Base-by-base conservation (phyloP, 2,329 filamentous ascomycete species). In the Didymella lethalis region DNA sequence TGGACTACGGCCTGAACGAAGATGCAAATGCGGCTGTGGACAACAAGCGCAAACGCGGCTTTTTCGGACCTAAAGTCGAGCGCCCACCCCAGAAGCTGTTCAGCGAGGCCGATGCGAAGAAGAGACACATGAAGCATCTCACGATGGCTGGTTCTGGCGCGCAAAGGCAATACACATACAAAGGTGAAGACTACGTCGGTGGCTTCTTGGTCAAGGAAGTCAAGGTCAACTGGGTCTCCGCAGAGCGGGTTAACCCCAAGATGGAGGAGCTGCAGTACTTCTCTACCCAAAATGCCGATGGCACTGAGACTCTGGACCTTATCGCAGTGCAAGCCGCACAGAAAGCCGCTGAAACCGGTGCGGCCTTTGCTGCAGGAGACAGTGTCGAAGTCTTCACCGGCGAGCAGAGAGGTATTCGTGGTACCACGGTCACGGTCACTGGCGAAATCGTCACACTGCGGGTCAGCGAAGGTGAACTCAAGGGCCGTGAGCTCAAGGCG, bases 181-280 rank as follows among this genome's bases (percentile, higher is more conserved):
- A 92, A 74, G 89, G 89, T 43, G 94, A 99, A 28, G 90, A 92
- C 46, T 99, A 97, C 67, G 86, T 95, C 59, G 92, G 96, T 69
- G 95, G 95, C 2, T 98, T 97, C 79, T 86, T 96, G 60, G 88
- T 97, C 71, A 97, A 96, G 78, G 92, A 96, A 63, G 90, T 97
- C 81, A 96, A 94, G 77, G 90, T 97, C 59, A 92, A 94, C 71
- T 87, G 90, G 70, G 83, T 99, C 29, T 85, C 86, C n/a, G 90
- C 92, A 29, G 93, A 93, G 66, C 90, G 96, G 67, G 93, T 99
- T 55, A 96, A 96, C 74, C 95, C 95, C 0, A 92, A 90, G 1
- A 84, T 99, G 28, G 95, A 98, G 74, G 95, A 99, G 77, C 92
- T 98, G 46, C 96, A 93, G n/a, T 90, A 89, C 72, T 98, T 99